Base-by-base conservation (phyloP, 495 filamentous ascomycete species). In the Trichoderma gamsii region DNA sequence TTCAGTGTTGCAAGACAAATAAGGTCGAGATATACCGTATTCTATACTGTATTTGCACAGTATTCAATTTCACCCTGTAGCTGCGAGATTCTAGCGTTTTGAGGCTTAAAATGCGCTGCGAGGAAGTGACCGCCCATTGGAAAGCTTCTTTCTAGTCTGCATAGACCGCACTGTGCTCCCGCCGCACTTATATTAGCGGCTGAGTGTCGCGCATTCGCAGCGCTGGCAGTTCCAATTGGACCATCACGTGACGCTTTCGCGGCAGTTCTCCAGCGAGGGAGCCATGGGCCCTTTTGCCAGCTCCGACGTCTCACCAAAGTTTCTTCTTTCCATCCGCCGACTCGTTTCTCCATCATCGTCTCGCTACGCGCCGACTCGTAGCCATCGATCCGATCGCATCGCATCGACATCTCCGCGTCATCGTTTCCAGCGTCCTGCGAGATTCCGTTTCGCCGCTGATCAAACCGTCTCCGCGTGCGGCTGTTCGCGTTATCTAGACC, bases 341-440 rank as follows among this genome's bases (percentile, higher is more conserved):
- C 67, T 68, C 46, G 69, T 23, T 35, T 67, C 59, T 23, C 49
- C 44, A 49, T 35, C 38, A 56, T 52, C 41, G 2, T 59, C 46
- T 44, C 29, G 35, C 29, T 23, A 61, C 25, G 38, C 44, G 49
- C 56, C 35, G 25, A 61, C 41, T 69, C 56, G 46, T 21, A 52
- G 66, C 51, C 46, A 70, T 70, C 64, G 78, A 70, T 74, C 51
- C 64, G 78, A 70, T 74, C 59, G 46, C 35, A 70, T 74, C 59
- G 46, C 35, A 68, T 27, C 61, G 59, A 68, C 49, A 16, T 49
- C 59, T 25, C 69, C 68, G 70, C 66, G 64, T 52, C 41, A 38
- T 43, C 41, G 64, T 51, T 38, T 23, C 18, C 41, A n/a, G 56
- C 56, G 56, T 16, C 21, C 51, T 46, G 21, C 51, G 51, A 56